Evolutionary conservation across 768 basidiomycete species (phyloP), one percentile per base, ranked within the genome.

Genomic region (Candolleomyces eurysporus): DNA sequence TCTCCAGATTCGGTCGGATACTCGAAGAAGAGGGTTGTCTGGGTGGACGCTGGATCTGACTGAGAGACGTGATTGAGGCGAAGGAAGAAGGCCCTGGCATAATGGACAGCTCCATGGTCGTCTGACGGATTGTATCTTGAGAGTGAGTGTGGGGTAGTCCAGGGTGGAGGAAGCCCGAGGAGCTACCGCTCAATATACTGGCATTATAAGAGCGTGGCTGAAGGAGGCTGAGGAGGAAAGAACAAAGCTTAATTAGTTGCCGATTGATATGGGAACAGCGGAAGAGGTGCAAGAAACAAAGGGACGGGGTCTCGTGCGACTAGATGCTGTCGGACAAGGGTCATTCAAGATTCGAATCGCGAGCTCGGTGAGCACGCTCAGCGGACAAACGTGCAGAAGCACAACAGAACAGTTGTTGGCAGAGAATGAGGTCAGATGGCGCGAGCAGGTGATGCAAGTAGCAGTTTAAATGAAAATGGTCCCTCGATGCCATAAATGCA

Each of bases 91-190:
- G 71, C 59, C 78, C 71, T 4, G 81, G 73, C 70, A 86, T 80
- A 57, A 75, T 77, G 17, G 89, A 89, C 3, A 92, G 77, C 56
- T 87, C 79, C 68, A 92, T 79, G 0, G 90, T 91, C 63, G 75
- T 80, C 39, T 83, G 77, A 17, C 91, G 84, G 62, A 92, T 92
- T 31, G 80, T 78, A 64, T 82, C 81, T 63, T 85, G 86, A 1
- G 85, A 84, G 65, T 86, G 89, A 9, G 82, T 76, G 59, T 66
- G 57, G 11, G 64, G 63, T 52, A 42, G 43, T 9, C 65, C 52
- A 51, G 56, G 26, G 7, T 59, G 31, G 6, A 69, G 57, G 54
- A 55, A 58, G 26, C 57, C 64, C 16, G 63, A 73, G 63, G 57
- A 68, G 52, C 57, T 67, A 68, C 46, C 73, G 69, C 48, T 49